Evolutionary conservation across 768 basidiomycete genomes (phyloP).

Genomic region (Auriculariales sp.): DNA sequence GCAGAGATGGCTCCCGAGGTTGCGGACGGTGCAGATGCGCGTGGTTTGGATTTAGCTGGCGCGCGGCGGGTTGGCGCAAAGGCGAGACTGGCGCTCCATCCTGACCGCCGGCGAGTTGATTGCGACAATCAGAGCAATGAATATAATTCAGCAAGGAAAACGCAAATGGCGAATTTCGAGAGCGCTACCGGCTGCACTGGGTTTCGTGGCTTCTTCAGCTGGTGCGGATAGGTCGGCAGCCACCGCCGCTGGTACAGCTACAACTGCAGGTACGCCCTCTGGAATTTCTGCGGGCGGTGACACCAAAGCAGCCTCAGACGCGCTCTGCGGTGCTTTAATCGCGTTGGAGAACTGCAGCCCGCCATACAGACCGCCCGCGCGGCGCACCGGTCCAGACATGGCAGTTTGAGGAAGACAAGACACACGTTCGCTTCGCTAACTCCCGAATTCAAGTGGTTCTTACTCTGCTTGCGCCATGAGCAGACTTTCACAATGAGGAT

Average conservation of each 20-base stretch:
- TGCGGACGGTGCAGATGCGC: constrained; percentile 23
- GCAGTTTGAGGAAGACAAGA: no score
- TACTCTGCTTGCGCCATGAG: no score
- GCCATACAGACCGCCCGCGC: constrained; percentile 75
- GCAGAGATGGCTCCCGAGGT: constrained; percentile 11
- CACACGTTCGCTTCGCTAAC: no score
- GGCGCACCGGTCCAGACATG: constrained; percentile 17
- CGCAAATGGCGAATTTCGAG: not conserved
- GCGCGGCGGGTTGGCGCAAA: constrained; percentile 71
- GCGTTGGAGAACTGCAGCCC: constrained; percentile 54
- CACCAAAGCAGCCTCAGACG: not conserved
- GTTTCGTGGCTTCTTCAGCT: not conserved
- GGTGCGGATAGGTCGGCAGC: constrained; percentile 14
- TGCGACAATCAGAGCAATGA: not conserved
- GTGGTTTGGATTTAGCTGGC: constrained; percentile 42
- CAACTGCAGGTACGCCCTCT: constrained; percentile 13
- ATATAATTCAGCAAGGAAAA: not conserved
- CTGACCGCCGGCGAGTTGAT: constrained; percentile 23
- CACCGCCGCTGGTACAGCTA: constrained; percentile 15
- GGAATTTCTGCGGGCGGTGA: constrained; percentile 10
- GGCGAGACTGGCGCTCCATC: constrained; percentile 81
- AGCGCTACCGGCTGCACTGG: constrained; percentile 3
- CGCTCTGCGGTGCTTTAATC: not conserved
- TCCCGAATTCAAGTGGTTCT: no score
- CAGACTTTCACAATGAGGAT: no score